These are phyloP conservation scores for Secale cereale DNA, from an alignment of 176 grass and related monocot genomes.

Conservation along the genomic window DNA sequence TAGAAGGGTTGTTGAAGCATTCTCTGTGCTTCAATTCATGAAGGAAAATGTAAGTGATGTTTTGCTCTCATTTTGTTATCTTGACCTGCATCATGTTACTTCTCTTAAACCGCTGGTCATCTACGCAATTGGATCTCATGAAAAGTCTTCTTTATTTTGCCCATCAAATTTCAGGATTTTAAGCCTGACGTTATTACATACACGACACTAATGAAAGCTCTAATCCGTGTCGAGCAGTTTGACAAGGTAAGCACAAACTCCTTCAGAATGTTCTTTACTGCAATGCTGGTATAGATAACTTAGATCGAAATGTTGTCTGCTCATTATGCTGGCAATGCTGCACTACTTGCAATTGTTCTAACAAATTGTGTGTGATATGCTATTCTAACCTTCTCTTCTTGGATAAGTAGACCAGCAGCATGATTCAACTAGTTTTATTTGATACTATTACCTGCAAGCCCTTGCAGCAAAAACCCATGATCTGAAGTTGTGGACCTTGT, in stretches of 20 bases:
- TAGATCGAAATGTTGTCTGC: not conserved
- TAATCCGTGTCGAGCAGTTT: constrained; percentile 95
- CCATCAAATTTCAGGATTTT: constrained; percentile 53
- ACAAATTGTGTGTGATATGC: not conserved
- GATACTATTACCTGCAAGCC: not conserved
- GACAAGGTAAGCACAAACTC: constrained; percentile 60
- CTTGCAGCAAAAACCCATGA: not conserved
- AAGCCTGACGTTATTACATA: constrained; percentile 98
- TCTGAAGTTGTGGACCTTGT: constrained; percentile 14
- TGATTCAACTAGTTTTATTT: not conserved
- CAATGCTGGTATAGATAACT: not conserved
- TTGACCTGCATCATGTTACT: constrained; percentile 11
- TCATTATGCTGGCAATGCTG: not conserved
- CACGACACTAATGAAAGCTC: constrained; percentile 95
- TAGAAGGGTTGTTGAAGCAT: constrained; percentile 86
- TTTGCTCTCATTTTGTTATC: not conserved
- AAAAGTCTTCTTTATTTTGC: constrained; percentile 2
- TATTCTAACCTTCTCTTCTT: constrained; percentile 7
- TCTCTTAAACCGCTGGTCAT: not conserved
- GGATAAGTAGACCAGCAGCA: not conserved
- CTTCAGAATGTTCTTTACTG: not conserved
- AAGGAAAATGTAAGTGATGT: constrained; percentile 79
- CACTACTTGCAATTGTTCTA: not conserved
- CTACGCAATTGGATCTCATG: not conserved
- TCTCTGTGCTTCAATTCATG: constrained; percentile 92